These are phyloP conservation scores for Apiospora malaysiana DNA, from an alignment of 2,329 filamentous ascomycete species.

Conservation along the genomic window DNA sequence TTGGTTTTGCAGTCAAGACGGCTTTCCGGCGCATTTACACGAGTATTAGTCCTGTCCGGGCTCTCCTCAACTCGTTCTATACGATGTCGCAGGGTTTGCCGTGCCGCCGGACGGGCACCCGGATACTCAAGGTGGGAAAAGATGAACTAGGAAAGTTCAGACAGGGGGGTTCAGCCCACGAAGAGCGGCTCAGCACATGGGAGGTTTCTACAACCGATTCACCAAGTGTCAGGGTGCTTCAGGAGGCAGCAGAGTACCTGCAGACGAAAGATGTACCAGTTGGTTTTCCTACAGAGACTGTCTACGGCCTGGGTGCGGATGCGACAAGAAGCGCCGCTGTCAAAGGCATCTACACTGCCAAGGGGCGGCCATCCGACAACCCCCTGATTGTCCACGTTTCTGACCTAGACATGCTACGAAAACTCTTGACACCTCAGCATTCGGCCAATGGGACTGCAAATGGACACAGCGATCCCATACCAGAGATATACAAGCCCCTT, in stretches of 20 bases:
- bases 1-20: constrained; percentile 33
- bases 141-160: constrained; percentile 35
- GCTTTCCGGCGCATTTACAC: constrained; percentile 30
- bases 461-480: constrained; percentile 56
- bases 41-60: constrained; percentile 35
- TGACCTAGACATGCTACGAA: constrained; percentile 77
- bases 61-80: constrained; percentile 35
- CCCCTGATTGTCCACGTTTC: constrained; percentile 92
- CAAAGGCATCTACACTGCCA: constrained; percentile 89
- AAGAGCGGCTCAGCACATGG: constrained; percentile 36
- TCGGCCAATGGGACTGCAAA: constrained; percentile 33
- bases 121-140: constrained; percentile 33
- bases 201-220: constrained; percentile 33
- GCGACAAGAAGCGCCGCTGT: constrained; percentile 86
- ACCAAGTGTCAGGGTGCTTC: constrained; percentile 48
- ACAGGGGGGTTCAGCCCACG: constrained; percentile 27
- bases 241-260: constrained; percentile 70
- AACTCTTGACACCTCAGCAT: constrained; percentile 54
- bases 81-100: constrained; percentile 40
- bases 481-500: constrained; percentile 76
- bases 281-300: constrained; percentile 96
- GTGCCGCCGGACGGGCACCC: constrained; percentile 28
- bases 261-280: constrained; percentile 75
- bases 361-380: constrained; percentile 91
- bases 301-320: constrained; percentile 96